These are phyloP conservation scores for Lantana camara DNA, from an alignment of 257 asterid species.

Conservation along the genomic window DNA sequence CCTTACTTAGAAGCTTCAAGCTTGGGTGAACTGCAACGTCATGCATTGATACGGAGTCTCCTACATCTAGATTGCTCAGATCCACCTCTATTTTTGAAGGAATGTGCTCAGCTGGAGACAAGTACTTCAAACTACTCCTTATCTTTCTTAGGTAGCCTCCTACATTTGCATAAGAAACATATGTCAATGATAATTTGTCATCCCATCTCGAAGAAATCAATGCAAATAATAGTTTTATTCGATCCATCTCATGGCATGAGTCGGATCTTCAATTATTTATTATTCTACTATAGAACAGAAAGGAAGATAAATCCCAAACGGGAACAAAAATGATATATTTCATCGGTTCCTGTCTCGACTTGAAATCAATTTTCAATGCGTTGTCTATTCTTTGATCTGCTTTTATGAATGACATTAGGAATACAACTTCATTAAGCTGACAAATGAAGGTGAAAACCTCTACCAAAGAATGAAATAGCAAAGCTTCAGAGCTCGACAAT, in stretches of 20 bases:
- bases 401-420: neutral
- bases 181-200: slow-evolving; percentile 10
- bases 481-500: neutral
- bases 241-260: slow-evolving; percentile 2
- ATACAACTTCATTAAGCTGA: neutral
- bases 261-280: neutral
- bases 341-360: neutral
- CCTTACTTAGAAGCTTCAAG: slow-evolving; percentile 83
- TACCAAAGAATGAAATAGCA: neutral
- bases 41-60: slow-evolving; percentile 58
- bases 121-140: slow-evolving; percentile 60
- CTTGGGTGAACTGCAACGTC: slow-evolving; percentile 70
- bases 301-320: slow-evolving; percentile 10
- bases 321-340: neutral
- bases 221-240: neutral
- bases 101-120: slow-evolving; percentile 83
- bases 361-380: neutral
- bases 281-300: neutral
- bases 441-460: neutral
- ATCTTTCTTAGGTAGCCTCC: slow-evolving; percentile 67
- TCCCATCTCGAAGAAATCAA: neutral
- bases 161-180: slow-evolving; percentile 36
- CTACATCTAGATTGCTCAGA: slow-evolving; percentile 78
- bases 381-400: slow-evolving; percentile 2
- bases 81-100: slow-evolving; percentile 89